Percentiles rank a stretch among this genome's conserved stretches.
Conservation (phyloP, 2,329 filamentous ascomycete genomes). For the Aspergillus sp. region DNA sequence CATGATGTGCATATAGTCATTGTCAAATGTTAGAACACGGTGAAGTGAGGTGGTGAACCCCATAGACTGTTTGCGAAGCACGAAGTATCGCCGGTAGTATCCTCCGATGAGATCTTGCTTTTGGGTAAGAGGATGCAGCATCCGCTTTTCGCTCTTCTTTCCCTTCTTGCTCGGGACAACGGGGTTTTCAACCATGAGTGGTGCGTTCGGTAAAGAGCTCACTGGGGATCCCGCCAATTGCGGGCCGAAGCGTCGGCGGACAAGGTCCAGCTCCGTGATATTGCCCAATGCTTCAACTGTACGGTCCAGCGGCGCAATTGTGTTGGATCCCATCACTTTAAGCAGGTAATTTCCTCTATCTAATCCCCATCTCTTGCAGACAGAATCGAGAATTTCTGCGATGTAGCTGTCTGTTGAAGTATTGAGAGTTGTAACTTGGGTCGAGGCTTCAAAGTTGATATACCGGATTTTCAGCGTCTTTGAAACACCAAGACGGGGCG, state of each 20-base stretch:
- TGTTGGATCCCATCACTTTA: slow-evolving; percentile 63
- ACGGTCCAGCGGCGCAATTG: slow-evolving; percentile 62
- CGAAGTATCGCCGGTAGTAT: slow-evolving; percentile 62
- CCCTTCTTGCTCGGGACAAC: slow-evolving; percentile 42
- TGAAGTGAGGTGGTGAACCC: slow-evolving; percentile 62
- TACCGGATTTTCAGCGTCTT: slow-evolving; percentile 62
- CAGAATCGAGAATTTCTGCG: slow-evolving; percentile 64
- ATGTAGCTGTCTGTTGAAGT: slow-evolving; percentile 67
- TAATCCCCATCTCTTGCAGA: slow-evolving; percentile 62
- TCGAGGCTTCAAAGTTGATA: slow-evolving; percentile 58
- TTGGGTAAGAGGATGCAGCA: slow-evolving; percentile 49
- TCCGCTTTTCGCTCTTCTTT: slow-evolving; percentile 39
- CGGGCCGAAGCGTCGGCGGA: slow-evolving; percentile 61
- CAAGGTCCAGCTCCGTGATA: slow-evolving; percentile 61
- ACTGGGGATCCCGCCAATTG: slow-evolving; percentile 59
- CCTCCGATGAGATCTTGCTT: slow-evolving; percentile 48
- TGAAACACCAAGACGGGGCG: slow-evolving; percentile 56
- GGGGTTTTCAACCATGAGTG: slow-evolving; percentile 52
- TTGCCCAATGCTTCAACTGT: slow-evolving; percentile 64
- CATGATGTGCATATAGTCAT: slow-evolving; percentile 67
- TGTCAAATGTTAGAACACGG: slow-evolving; percentile 62
- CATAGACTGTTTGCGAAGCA: slow-evolving; percentile 65
- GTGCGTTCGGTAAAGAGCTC: slow-evolving; percentile 64
- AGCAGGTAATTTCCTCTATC: slow-evolving; percentile 64
- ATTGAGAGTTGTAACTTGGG: slow-evolving; percentile 53